Base-by-base conservation (phyloP, 768 basidiomycete species). In the Serendipita sp. region DNA sequence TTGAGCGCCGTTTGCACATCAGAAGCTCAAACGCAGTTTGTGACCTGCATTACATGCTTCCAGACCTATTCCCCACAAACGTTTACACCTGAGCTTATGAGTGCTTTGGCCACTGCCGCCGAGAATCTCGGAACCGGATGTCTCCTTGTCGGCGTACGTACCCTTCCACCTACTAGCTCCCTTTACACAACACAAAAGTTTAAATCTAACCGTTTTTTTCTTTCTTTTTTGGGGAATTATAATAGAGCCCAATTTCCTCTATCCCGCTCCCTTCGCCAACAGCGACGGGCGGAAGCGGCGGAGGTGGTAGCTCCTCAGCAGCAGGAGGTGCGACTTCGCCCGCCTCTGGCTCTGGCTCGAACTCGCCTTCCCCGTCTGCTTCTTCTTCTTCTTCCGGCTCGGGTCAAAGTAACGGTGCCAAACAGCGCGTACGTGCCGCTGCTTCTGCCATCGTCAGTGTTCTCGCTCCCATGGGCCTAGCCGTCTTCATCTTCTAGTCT, bases 131-230 rank as follows among this genome's bases (percentile, higher is more conserved):
- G 18, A 0, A 60, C 55, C 8, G 55, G 55, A 60, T 60, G 55
- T 34, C 33, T 60, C 16, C 55, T 60, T n/a, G 55, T 60, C 55
- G 55, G 55, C 27, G 55, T 60, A 37, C 16, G 55, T 60, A n/a
- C 29, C 8, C 16, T n/a, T 60, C 36, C 23, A 23, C 23, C 23
- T 23, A 23, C 23, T 23, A 23, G 23, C 23, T 23, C 23, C 23
- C 23, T 23, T 23, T 23, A 23, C 0, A 23, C 23, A 23, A 11
- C 52, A 29, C 23, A 11, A 15, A 29, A 15, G 13, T 53, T 27
- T 53, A 29, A 29, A 13, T 60, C 23, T 60, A 16, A 5, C 16
- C 11, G 0, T 60, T 10, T 40, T 40, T 13, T 13, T 13, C 13
- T 40, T 13, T 5, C 13, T 40, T 40, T 40, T 40, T 13, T 40